These are phyloP conservation scores for Scheffersomyces amazonensis DNA, from an alignment of 805 yeast genomes.

Conservation along the genomic window DNA sequence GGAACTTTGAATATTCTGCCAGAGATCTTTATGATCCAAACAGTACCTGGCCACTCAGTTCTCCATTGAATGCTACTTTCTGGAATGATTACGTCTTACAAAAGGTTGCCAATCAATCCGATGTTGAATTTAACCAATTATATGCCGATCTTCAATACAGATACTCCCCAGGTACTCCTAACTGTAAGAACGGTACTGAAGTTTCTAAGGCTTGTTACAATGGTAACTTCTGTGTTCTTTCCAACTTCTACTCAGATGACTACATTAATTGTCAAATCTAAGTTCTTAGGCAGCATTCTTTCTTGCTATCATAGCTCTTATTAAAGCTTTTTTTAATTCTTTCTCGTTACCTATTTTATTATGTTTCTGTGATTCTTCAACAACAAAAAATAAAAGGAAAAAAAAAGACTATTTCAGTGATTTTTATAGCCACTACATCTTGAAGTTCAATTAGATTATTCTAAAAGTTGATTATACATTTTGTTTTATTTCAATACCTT, in stretches of 20 bases:
- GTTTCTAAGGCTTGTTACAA: constrained; percentile 18
- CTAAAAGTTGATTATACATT: too few species aligned
- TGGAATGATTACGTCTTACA: constrained; percentile 55
- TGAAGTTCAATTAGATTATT: too few species aligned
- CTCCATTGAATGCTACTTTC: constrained; percentile 69
- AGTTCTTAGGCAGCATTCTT: too few species aligned
- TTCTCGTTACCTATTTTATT: too few species aligned
- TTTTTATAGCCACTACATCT: too few species aligned
- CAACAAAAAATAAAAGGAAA: too few species aligned
- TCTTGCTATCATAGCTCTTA: too few species aligned
- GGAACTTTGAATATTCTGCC: constrained; percentile 64
- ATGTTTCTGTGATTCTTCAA: too few species aligned
- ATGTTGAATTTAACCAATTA: constrained; percentile 45
- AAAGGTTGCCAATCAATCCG: constrained; percentile 33
- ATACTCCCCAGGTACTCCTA: constrained; percentile 51
- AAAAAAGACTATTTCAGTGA: too few species aligned
- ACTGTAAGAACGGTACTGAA: constrained; percentile 35
- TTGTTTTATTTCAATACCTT: too few species aligned
- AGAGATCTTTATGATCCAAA: constrained; percentile 53
- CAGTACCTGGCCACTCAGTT: constrained; percentile 51
- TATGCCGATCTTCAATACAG: constrained; percentile 52
- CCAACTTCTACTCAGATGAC: constrained; percentile 10
- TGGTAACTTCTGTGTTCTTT: constrained; percentile 18
- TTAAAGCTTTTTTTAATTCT: too few species aligned
- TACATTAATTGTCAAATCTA: constrained; percentile 11